Evolutionary conservation across 176 grass and related monocot species (phyloP), one percentile per base, ranked within the genome.

Genomic region (Guadua angustifolia): DNA sequence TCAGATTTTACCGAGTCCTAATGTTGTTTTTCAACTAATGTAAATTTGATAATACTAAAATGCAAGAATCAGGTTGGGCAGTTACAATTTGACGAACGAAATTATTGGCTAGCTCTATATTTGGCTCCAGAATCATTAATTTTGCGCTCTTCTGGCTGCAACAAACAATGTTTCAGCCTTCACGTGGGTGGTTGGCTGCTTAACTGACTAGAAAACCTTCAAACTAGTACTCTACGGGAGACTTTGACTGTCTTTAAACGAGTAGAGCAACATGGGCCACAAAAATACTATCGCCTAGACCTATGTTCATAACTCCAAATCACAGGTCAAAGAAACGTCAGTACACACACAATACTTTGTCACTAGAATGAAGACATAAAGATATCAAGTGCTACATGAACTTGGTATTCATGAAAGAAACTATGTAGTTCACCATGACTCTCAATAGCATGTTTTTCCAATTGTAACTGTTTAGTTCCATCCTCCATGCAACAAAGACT

Each of bases 211-310:
- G 43, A 85, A 81, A 75, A 76, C 77, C 17, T 69, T 76, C 43
- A 71, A 58, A 49, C 49, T 46, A 77, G 44, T 32, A 69, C 24
- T 57, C 65, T 57, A 36, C 17, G 45, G 22, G 24, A 63, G 77
- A 85, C 87, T 89, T 89, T 69, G 75, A 80, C 82, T 75, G 16
- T 24, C 7, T 71, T 42, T 24, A n/a, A 75, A 82, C 26, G 32
- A 25, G 43, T 70, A 29, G 38, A 24, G 83, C 6, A 77, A 39
- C 17, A 52, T 16, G 24, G 62, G 24, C 38, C 18, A 43, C 19
- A 40, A 72, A 77, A 58, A 79, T 9, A 53, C 11, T 44, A 26
- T 76, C 64, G 56, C 25, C 71, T 55, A 85, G 51, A 85, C 53
- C 29, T 76, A 62, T 81, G 62, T 62, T 52, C 49, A 38, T 66